Percentiles rank a stretch among this genome's conserved stretches.
Evolutionary conservation across 2,329 filamentous ascomycete species (phyloP).

Genomic region (Aspergillus udagawae): DNA sequence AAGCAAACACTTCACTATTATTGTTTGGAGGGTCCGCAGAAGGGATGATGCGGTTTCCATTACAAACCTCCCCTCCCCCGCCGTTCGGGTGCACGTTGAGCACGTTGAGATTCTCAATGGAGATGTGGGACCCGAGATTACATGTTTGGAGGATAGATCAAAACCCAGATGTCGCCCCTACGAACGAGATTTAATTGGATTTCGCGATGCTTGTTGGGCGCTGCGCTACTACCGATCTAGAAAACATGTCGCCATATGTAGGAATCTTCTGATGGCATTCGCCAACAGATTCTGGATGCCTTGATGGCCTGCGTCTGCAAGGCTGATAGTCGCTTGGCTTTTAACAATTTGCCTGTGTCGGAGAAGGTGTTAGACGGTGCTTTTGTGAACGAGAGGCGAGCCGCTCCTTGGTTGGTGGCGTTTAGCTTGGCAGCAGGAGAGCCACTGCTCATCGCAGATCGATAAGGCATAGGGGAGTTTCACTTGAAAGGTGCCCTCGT

Average conservation of each 20-base stretch:
- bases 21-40: neutral
- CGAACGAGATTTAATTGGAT: conserved; percentile 3
- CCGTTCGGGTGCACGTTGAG: neutral
- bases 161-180: neutral
- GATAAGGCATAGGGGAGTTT: too few relatives aligned
- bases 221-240: conserved; percentile 1
- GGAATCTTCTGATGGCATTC: conserved; percentile 2
- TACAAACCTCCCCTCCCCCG: neutral
- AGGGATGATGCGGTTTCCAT: neutral
- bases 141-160: conserved; percentile 2
- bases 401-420: too few relatives aligned
- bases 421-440: too few relatives aligned
- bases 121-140: neutral
- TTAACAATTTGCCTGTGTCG: neutral
- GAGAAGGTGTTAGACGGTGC: neutral
- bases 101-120: conserved; percentile 2
- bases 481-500: too few relatives aligned
- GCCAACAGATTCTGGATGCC: neutral
- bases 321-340: neutral
- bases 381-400: too few relatives aligned
- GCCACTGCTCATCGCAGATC: too few relatives aligned
- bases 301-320: neutral
- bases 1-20: neutral
- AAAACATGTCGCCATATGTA: conserved; percentile 4
- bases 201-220: conserved; percentile 5